phyloP scores from a whole-genome alignment of 345 rosid species.

The Salix arbutifolia region DNA sequence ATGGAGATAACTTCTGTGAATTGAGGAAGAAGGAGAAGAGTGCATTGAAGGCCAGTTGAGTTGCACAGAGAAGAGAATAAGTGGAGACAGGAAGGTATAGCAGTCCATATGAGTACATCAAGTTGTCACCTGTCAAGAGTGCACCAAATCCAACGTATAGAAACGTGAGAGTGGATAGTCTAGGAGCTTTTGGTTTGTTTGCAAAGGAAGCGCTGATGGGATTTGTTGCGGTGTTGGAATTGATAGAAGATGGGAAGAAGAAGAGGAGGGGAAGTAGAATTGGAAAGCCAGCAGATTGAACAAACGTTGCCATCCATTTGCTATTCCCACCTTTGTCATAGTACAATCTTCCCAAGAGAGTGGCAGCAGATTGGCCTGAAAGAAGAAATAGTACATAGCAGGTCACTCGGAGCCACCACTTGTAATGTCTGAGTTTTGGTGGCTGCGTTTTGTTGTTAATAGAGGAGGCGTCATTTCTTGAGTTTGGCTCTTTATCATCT shows the following conservation, averaged over 20 bases:
- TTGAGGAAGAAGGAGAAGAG: slow-evolving; percentile 47
- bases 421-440: slow-evolving; percentile 27
- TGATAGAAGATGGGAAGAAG: slow-evolving; percentile 23
- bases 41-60: slow-evolving; percentile 55
- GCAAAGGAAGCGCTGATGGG: background rate
- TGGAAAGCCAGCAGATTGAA: slow-evolving; percentile 61
- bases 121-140: slow-evolving; percentile 40
- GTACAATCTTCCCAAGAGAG: slow-evolving; percentile 47
- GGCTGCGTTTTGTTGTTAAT: background rate
- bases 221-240: background rate
- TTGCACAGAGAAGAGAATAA: slow-evolving; percentile 47
- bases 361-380: slow-evolving; percentile 45
- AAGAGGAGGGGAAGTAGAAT: slow-evolving; percentile 37
- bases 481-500: slow-evolving; percentile 8
- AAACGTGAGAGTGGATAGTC: slow-evolving; percentile 14
- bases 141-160: slow-evolving; percentile 38
- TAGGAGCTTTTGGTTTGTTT: slow-evolving; percentile 9
- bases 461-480: background rate
- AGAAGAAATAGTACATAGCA: slow-evolving; percentile 34
- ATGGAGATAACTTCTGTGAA: slow-evolving; percentile 47
- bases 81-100: slow-evolving; percentile 56
- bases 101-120: slow-evolving; percentile 58
- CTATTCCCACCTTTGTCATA: slow-evolving; percentile 59
- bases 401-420: slow-evolving; percentile 44
- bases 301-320: slow-evolving; percentile 64